Percentiles rank a stretch among this genome's conserved stretches.
phyloP scores from a whole-genome alignment of 441 rosid genomes.

The Bocquillonia castaneifolia region DNA sequence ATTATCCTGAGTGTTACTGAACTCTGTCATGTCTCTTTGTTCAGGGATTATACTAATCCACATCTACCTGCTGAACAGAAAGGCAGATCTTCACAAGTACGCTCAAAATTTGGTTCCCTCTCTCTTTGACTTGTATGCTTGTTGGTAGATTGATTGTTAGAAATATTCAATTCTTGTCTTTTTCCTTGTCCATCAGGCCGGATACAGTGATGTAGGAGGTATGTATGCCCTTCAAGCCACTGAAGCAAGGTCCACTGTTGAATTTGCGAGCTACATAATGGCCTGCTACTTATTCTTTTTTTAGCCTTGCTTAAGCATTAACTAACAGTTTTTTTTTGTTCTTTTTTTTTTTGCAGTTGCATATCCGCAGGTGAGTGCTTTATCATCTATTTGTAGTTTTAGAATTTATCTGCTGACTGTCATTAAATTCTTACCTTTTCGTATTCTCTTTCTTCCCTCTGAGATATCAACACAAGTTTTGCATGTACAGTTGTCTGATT shows the following conservation, averaged over 20 bases:
- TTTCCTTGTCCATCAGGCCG: slow-evolving; percentile 48
- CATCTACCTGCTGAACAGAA: slow-evolving; percentile 87
- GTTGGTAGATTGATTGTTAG: slow-evolving; percentile 3
- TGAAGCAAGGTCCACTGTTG: slow-evolving; percentile 36
- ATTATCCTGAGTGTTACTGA: slow-evolving; percentile 13
- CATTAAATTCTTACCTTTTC: background rate
- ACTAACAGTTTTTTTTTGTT: slow-evolving; percentile 26
- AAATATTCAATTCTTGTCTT: slow-evolving; percentile 18
- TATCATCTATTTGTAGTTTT: background rate
- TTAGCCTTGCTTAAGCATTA: slow-evolving; percentile 17
- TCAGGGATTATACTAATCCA: slow-evolving; percentile 91
- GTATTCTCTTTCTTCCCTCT: background rate
- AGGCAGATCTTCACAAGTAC: slow-evolving; percentile 86
- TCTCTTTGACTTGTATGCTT: background rate
- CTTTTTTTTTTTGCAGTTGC: slow-evolving; percentile 54
- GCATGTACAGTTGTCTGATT: background rate
- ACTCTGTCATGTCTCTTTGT: slow-evolving; percentile 9
- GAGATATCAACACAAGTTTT: background rate
- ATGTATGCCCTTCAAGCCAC: slow-evolving; percentile 36
- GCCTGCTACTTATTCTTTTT: slow-evolving; percentile 18
- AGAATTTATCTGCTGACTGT: slow-evolving; percentile 1
- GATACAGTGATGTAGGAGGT: slow-evolving; percentile 84
- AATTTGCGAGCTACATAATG: slow-evolving; percentile 13
- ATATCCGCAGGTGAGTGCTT: slow-evolving; percentile 83
- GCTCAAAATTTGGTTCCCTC: slow-evolving; percentile 18